Percentiles rank a stretch among this genome's conserved stretches.
Evolutionary conservation across 2,329 filamentous ascomycete genomes (phyloP).

Genomic region (Pseudomassariella vexata): DNA sequence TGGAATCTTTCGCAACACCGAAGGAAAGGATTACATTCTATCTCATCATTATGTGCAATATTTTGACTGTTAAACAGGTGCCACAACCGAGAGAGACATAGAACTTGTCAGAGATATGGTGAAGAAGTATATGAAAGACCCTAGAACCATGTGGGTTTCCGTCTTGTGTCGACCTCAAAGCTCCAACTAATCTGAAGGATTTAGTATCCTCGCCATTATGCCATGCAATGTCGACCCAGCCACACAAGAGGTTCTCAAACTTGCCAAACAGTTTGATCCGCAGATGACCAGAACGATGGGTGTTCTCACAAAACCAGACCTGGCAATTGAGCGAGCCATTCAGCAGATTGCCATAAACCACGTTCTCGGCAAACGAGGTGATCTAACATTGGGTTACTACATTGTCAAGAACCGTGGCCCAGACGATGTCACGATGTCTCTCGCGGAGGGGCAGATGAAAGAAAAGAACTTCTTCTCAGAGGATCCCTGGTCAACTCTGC

Average conservation of each 20-base stretch:
- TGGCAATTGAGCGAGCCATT: conserved; percentile 36
- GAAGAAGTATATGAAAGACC: conserved; percentile 36
- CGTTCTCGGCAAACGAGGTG: conserved; percentile 31
- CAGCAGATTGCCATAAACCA: conserved; percentile 34
- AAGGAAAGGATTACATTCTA: conserved; percentile 17
- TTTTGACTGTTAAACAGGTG: conserved; percentile 17
- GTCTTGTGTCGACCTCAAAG: not conserved
- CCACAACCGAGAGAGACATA: conserved; percentile 40
- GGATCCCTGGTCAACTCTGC: conserved; percentile 27
- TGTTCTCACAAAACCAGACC: conserved; percentile 45
- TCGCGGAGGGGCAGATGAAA: conserved; percentile 21
- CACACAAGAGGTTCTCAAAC: conserved; percentile 31
- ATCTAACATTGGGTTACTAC: conserved; percentile 41
- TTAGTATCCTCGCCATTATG: conserved; percentile 25
- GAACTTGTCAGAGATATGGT: conserved; percentile 41
- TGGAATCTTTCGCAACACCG: conserved; percentile 41
- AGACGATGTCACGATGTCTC: conserved; percentile 28
- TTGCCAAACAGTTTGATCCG: conserved; percentile 26
- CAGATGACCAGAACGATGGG: conserved; percentile 23
- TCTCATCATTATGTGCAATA: not conserved
- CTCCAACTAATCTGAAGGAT: not conserved
- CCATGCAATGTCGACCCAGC: conserved; percentile 31
- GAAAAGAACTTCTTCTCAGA: conserved; percentile 33
- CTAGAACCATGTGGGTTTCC: conserved; percentile 35
- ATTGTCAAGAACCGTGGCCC: conserved; percentile 42